These are phyloP conservation scores for Fusarium humuli DNA, from an alignment of 2,329 filamentous ascomycete species.

Conservation along the genomic window DNA sequence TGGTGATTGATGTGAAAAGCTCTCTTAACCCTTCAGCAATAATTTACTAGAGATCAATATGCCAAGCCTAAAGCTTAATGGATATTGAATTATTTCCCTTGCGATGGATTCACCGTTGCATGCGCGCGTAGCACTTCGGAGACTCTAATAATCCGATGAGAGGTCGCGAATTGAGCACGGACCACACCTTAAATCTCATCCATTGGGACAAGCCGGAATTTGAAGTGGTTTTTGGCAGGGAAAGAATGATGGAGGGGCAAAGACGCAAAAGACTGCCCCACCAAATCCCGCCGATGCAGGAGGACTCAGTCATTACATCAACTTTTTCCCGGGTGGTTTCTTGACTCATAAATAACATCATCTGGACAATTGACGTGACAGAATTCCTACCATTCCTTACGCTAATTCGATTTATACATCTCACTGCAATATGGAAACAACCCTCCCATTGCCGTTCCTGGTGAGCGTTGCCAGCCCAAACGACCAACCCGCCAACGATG, in stretches of 20 bases:
- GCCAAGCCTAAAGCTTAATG: constrained; percentile 4
- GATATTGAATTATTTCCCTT: constrained; percentile 12
- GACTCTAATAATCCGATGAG: constrained; percentile 42
- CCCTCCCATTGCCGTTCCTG: constrained; percentile 72
- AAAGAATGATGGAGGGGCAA: constrained; percentile 46
- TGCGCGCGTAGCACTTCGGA: constrained; percentile 18
- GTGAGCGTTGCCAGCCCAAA: constrained; percentile 66
- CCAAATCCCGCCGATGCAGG: constrained; percentile 48
- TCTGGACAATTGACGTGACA: constrained; percentile 8
- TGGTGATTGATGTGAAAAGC: neutral
- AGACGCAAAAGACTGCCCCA: constrained; percentile 41
- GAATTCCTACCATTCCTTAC: neutral
- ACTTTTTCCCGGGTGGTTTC: constrained; percentile 41
- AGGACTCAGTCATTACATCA: constrained; percentile 44
- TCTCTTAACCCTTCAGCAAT: neutral
- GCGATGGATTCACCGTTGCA: constrained; percentile 19
- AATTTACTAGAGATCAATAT: neutral
- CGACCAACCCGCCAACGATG: constrained; percentile 61
- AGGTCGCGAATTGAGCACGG: constrained; percentile 41
- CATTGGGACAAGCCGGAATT: constrained; percentile 38
- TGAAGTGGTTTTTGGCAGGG: constrained; percentile 14
- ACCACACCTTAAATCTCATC: constrained; percentile 52
- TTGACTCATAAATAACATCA: constrained; percentile 42
- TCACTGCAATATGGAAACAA: constrained; percentile 68
- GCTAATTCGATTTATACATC: constrained; percentile 20